Conservation (phyloP, 495 filamentous ascomycete genomes). For the Symbiotaphrina buchneri region DNA sequence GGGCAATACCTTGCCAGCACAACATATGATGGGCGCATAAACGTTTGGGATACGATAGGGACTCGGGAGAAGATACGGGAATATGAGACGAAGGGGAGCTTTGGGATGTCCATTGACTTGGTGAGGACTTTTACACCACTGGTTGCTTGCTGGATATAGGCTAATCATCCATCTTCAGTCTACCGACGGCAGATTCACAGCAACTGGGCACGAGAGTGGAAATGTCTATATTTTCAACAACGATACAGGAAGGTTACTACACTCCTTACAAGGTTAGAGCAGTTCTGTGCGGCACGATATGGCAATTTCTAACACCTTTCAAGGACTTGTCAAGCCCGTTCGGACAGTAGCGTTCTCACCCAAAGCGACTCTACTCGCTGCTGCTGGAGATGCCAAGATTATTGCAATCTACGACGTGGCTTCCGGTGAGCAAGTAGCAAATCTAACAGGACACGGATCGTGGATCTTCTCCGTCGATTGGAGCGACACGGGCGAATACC, state of each 20-base stretch:
- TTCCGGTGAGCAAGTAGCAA: slow-evolving; percentile 81
- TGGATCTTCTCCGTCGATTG: slow-evolving; percentile 85
- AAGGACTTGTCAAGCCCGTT: slow-evolving; percentile 69
- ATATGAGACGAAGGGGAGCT: slow-evolving; percentile 79
- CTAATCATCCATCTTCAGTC: slow-evolving; percentile 19
- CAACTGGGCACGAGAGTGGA: slow-evolving; percentile 82
- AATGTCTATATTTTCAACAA: slow-evolving; percentile 92
- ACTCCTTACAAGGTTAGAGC: slow-evolving; percentile 56
- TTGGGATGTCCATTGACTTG: slow-evolving; percentile 74
- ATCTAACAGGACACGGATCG: slow-evolving; percentile 51
- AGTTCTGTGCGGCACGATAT: slow-evolving; percentile 2
- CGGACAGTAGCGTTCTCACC: slow-evolving; percentile 75
- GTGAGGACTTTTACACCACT: slow-evolving; percentile 15
- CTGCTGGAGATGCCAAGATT: slow-evolving; percentile 72
- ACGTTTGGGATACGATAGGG: slow-evolving; percentile 56
- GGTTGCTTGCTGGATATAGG: background rate
- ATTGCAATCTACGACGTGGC: slow-evolving; percentile 81
- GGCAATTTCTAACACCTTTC: background rate
- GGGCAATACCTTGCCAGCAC: slow-evolving; percentile 65
- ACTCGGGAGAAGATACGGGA: slow-evolving; percentile 38
- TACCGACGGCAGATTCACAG: slow-evolving; percentile 60
- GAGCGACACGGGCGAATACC: slow-evolving; percentile 83
- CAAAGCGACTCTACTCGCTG: slow-evolving; percentile 60
- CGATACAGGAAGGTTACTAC: slow-evolving; percentile 60
- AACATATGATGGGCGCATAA: slow-evolving; percentile 63